These are phyloP conservation scores for Calonectria hongkongensis DNA, from an alignment of 2,329 filamentous ascomycete species.

Conservation along the genomic window DNA sequence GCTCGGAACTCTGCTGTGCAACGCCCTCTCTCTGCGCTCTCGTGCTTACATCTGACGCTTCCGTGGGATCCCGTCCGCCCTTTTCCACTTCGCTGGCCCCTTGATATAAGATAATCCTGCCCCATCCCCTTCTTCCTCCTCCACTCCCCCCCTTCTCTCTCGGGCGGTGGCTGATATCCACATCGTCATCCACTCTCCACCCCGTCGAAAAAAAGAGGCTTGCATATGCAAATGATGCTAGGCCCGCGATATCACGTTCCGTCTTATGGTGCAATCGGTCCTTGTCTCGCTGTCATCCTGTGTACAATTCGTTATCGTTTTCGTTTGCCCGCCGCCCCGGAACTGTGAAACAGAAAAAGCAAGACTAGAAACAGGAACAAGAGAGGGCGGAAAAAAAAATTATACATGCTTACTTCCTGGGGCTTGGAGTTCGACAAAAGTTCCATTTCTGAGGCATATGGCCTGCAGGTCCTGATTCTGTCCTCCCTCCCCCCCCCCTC, in stretches of 20 bases:
- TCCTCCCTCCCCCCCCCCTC: background rate
- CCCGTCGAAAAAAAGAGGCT: no score
- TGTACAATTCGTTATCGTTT: background rate
- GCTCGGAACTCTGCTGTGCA: no score
- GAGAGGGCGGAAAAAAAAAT: background rate
- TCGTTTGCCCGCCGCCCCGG: background rate
- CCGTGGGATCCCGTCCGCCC: no score
- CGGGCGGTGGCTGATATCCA: conserved; percentile 11
- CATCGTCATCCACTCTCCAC: background rate
- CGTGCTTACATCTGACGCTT: no score
- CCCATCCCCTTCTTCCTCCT: no score
- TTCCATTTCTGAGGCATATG: conserved; percentile 16
- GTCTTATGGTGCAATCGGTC: background rate
- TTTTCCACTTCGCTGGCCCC: no score
- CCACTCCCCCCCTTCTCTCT: background rate
- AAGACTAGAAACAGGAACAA: no score
- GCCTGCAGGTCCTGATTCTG: background rate
- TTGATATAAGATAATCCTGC: no score
- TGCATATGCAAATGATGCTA: background rate
- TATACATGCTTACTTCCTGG: conserved; percentile 13
- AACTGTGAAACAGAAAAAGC: background rate
- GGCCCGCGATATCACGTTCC: background rate
- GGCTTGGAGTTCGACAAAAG: conserved; percentile 24
- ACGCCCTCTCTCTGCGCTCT: no score
- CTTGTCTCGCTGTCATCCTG: background rate